Evolutionary conservation across 805 yeast genomes (phyloP).

Genomic region (Kazachstania kunashirensis): DNA sequence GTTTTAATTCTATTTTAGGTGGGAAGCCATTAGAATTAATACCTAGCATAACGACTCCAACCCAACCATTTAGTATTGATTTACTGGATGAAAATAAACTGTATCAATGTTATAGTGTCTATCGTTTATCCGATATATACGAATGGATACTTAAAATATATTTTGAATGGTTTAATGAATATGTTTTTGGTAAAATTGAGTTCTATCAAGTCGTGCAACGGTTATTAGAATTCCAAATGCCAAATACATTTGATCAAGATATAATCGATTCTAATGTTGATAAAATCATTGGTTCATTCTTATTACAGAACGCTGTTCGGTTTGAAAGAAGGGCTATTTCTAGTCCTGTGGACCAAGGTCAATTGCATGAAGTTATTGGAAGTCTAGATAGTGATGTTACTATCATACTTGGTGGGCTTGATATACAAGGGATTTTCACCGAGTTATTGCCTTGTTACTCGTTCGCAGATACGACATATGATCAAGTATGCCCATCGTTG

Average conservation of each 20-base stretch:
- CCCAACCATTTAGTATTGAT: slow-evolving; percentile 47
- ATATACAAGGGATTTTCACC: slow-evolving; percentile 30
- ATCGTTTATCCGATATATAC: slow-evolving; percentile 41
- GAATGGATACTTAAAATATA: slow-evolving; percentile 44
- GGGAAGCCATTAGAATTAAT: slow-evolving; percentile 26
- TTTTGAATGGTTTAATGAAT: slow-evolving; percentile 44
- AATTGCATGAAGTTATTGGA: slow-evolving; percentile 16
- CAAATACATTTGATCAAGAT: slow-evolving; percentile 41
- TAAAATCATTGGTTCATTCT: slow-evolving; percentile 36
- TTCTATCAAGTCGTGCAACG: slow-evolving; percentile 44
- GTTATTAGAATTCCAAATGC: slow-evolving; percentile 41
- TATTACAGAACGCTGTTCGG: slow-evolving; percentile 35
- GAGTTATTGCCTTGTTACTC: slow-evolving; percentile 30
- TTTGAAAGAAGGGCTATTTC: slow-evolving; percentile 24
- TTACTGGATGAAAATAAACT: slow-evolving; percentile 41
- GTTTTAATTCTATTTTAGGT: slow-evolving; percentile 27
- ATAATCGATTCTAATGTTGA: slow-evolving; percentile 42
- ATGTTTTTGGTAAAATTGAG: slow-evolving; percentile 40
- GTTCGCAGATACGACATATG: slow-evolving; percentile 29
- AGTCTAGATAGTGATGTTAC: slow-evolving; percentile 22
- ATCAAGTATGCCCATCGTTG: slow-evolving; percentile 35
- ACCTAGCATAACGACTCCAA: slow-evolving; percentile 37
- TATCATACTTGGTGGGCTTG: slow-evolving; percentile 29
- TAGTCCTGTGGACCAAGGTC: neutral
- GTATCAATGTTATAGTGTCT: slow-evolving; percentile 37